Percentiles rank a stretch among this genome's conserved stretches.
These are phyloP conservation scores for Myxozyma sirexii DNA, from an alignment of 805 yeast genomes.

Conservation along the genomic window DNA sequence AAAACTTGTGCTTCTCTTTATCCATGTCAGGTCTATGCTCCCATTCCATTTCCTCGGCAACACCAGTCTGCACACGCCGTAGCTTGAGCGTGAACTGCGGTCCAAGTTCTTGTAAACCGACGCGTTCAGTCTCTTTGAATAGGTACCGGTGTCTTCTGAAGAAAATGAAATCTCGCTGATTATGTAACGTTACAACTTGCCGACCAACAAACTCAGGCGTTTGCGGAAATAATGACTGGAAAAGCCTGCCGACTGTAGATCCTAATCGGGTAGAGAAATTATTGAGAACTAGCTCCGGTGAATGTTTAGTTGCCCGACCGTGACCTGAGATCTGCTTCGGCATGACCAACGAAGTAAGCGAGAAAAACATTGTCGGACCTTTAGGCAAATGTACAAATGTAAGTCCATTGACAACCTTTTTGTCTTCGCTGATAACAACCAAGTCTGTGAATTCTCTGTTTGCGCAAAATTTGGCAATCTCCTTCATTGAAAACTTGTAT, in stretches of 20 bases:
- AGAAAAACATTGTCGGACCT: slow-evolving; percentile 94
- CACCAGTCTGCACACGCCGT: slow-evolving; percentile 87
- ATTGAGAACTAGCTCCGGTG: slow-evolving; percentile 88
- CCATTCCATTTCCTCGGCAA: slow-evolving; percentile 92
- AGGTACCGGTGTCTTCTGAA: slow-evolving; percentile 94
- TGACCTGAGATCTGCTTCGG: slow-evolving; percentile 81
- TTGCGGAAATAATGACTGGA: slow-evolving; percentile 90
- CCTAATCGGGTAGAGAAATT: slow-evolving; percentile 93
- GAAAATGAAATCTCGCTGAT: slow-evolving; percentile 93
- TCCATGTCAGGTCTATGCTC: slow-evolving; percentile 97
- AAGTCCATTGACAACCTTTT: slow-evolving; percentile 86
- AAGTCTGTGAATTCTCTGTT: slow-evolving; percentile 87
- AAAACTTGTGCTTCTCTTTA: slow-evolving; percentile 89
- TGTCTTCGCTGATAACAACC: slow-evolving; percentile 89
- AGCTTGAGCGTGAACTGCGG: slow-evolving; percentile 93
- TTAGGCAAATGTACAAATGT: slow-evolving; percentile 92
- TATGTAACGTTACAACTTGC: slow-evolving; percentile 93
- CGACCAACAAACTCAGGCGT: slow-evolving; percentile 93
- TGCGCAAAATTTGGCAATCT: slow-evolving; percentile 79
- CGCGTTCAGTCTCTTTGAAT: slow-evolving; percentile 85
- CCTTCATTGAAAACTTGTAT: slow-evolving; percentile 78
- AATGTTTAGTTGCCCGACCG: slow-evolving; percentile 86
- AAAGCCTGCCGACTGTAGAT: slow-evolving; percentile 86
- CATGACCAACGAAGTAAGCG: slow-evolving; percentile 73
- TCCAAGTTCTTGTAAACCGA: slow-evolving; percentile 93